Base-by-base conservation (phyloP, 2,329 filamentous ascomycete species). In the Aspergillus floridensis region DNA sequence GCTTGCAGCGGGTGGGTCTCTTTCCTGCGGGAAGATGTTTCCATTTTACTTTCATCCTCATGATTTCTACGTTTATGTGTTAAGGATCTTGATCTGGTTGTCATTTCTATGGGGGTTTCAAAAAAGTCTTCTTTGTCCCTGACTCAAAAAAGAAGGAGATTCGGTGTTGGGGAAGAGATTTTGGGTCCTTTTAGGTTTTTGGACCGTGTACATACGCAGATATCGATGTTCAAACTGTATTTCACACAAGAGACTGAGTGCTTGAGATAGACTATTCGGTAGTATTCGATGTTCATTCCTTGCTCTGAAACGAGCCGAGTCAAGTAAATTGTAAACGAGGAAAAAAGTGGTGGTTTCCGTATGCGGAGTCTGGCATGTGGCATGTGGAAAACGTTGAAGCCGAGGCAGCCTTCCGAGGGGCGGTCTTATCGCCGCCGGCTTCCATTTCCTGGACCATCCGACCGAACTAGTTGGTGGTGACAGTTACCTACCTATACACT, bases 161-260 rank as follows among this genome's bases (percentile, higher is more conserved):
- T 53, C 68, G 66, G 70, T 74, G 71, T 73, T 72, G 47, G 63
- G 64, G 66, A 63, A 67, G 63, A 44, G 14, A 44, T 48, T 48
- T 41, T 63, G 56, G 59, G 57, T 67, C 57, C 62, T 64, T 50
- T 64, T 50, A 64, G 50, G 53, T 61, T 58, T 61, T 59, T 26
- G 60, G 56, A 57, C 41, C 56, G 61, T 73, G 71, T 74, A 74
- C 68, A 74, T 73, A 73, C 66, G 66, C 69, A 67, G 63, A 61
- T 53, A 61, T 61, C 44, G 48, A 63, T 64, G 60, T 57, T 54
- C n/a, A 53, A 53, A 47, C 32, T 63, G 59, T 65, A 64, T 67
- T 65, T 65, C 48, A 49, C 65, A 58, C 35, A 56, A 58, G 12
- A 48, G 24, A 55, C 26, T 22, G 26, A 46, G 24, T 32, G 41